Evolutionary conservation across 306 rosid species (phyloP), one percentile per base, ranked within the genome.

Genomic region (Glycine soja): DNA sequence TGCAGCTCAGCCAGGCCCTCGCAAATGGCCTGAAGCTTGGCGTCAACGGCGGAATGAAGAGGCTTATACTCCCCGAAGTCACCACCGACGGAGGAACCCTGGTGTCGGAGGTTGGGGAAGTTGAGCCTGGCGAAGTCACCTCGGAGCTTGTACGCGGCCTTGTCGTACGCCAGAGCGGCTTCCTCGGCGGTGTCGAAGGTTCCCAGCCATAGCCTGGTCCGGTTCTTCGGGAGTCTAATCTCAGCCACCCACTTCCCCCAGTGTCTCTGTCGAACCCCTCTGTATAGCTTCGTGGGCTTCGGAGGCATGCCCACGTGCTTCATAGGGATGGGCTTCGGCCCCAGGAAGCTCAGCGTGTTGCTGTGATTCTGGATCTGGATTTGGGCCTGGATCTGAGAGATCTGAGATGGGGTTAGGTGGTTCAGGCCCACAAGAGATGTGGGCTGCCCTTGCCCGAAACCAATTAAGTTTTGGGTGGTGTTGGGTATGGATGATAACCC

Each of bases 211-310:
- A 96, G 97, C 63, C 99, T 86, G 2, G 98, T 93, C 0, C 99
- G 94, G 82, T 96, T 93, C 90, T 89, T 93, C 0, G 99, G 99
- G 1, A 96, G 97, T 7, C 99, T 86, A 15, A 96, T 96, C 91
- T 96, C 99, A 3, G 99, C 99, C 0, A 96, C 99, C 99, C 99
- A 96, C 77, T 96, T 96, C 0, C 99, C 99, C 99, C 99, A 96
- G 80, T 96, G 99, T 53, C 99, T 85, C 67, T 96, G 98, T 77
- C 99, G 78, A 13, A 96, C 99, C 38, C 99, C 99, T 82, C 99
- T 65, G 82, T 96, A 96, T 0, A 96, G 97, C 90, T 93, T 96
- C 0, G 93, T 87, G 68, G 98, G 91, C 54, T 96, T 96, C 0
- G 88, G 79, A 3, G 93, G 83, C 4, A 82, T 67, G 2, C 93